phyloP scores from a whole-genome alignment of 1,139 yeast species.

The Scheffersomyces quercinus region DNA sequence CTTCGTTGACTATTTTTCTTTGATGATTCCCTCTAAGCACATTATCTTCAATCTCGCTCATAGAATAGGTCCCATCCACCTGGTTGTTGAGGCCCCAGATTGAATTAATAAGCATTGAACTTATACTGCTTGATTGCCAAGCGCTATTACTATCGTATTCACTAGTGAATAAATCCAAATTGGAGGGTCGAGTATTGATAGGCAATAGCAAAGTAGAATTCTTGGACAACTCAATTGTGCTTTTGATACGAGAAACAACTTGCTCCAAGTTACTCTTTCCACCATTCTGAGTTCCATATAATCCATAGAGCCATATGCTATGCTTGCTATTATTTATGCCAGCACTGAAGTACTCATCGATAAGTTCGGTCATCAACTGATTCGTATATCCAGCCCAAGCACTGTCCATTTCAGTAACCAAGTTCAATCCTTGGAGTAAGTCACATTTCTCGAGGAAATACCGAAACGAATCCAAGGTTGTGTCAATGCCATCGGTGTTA shows the following conservation, averaged over 20 bases:
- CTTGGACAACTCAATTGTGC: constrained; percentile 45
- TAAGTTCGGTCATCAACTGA: constrained; percentile 50
- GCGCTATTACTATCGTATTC: constrained; percentile 20
- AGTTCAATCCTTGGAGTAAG: constrained; percentile 64
- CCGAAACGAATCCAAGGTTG: constrained; percentile 61
- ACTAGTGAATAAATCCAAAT: constrained; percentile 3
- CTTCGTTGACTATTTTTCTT: constrained; percentile 38
- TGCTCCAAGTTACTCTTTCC: constrained; percentile 4
- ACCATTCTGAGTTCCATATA: constrained; percentile 4
- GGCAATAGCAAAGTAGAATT: constrained; percentile 56
- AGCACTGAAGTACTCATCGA: constrained; percentile 75
- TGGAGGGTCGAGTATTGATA: constrained; percentile 16
- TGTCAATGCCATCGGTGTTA: constrained; percentile 35
- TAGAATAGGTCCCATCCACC: constrained; percentile 18
- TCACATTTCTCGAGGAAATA: constrained; percentile 77
- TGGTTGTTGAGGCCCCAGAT: constrained; percentile 42
- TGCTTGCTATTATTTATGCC: constrained; percentile 37
- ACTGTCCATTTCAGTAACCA: constrained; percentile 66
- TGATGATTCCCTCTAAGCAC: constrained; percentile 27
- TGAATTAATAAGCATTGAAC: constrained; percentile 33
- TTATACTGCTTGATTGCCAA: constrained; percentile 46
- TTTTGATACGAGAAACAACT: constrained; percentile 44
- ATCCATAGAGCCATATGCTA: constrained; percentile 44
- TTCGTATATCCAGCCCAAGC: constrained; percentile 85
- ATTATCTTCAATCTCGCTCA: constrained; percentile 35